phyloP scores from a whole-genome alignment of 2,329 filamentous ascomycete species.

The Bipolaris victoriae region DNA sequence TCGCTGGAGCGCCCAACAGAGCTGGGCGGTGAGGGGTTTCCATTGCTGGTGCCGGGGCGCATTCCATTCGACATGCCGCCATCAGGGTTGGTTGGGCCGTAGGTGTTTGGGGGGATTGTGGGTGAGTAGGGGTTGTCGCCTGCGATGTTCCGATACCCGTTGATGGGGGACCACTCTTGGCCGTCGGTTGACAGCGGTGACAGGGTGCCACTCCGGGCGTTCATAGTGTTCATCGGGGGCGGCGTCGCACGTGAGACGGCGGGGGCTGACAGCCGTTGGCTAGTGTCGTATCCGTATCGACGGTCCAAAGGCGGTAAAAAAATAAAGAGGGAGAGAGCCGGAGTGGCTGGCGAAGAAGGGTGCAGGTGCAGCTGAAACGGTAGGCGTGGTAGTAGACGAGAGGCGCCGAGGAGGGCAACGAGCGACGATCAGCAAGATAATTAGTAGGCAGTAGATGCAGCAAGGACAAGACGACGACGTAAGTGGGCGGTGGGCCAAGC shows the following conservation, averaged over 20 bases:
- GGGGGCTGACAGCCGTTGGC: constrained; percentile 30
- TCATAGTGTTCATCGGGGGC: constrained; percentile 33
- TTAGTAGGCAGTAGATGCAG: constrained; percentile 1
- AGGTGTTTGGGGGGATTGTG: constrained; percentile 42
- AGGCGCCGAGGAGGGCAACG: constrained; percentile 19
- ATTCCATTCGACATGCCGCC: constrained; percentile 61
- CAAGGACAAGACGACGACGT: background rate
- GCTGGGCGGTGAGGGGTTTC: constrained; percentile 80
- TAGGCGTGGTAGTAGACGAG: constrained; percentile 21
- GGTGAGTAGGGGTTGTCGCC: constrained; percentile 50
- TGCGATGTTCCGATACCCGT: constrained; percentile 46
- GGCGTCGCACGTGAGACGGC: constrained; percentile 30
- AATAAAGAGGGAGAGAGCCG: background rate
- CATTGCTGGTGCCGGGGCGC: constrained; percentile 48
- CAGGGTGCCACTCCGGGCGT: constrained; percentile 48
- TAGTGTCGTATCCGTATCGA: constrained; percentile 24
- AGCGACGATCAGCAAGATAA: constrained; percentile 26
- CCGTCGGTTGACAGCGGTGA: constrained; percentile 50
- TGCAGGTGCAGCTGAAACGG: constrained; percentile 23
- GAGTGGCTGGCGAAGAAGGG: constrained; percentile 11
- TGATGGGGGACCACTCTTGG: constrained; percentile 51
- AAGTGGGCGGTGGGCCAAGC: background rate
- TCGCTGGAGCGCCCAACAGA: constrained; percentile 87
- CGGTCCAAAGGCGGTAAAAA: constrained; percentile 8
- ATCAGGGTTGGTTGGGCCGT: constrained; percentile 47